These are phyloP conservation scores for Epichloe gansuensis DNA, from an alignment of 2,329 filamentous ascomycete species.

Conservation along the genomic window DNA sequence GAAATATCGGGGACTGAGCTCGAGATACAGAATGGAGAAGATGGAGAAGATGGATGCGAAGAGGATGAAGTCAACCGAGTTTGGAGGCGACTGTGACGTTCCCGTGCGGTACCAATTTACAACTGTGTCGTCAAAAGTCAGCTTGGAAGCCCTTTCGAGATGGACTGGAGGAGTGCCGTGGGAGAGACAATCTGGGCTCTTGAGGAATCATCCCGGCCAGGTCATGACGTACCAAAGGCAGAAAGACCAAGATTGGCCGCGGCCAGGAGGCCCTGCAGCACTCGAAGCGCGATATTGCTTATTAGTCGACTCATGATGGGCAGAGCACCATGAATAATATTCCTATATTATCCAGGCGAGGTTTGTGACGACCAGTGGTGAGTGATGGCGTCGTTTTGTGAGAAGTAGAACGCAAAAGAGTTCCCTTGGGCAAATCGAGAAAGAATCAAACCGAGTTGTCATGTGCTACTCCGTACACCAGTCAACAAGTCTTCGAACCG, in stretches of 20 bases:
- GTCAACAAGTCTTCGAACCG: background rate
- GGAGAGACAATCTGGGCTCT: too few relatives aligned
- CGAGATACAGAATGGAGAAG: slow-evolving; percentile 41
- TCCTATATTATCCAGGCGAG: background rate
- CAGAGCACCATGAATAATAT: background rate
- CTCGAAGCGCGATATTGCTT: slow-evolving; percentile 8
- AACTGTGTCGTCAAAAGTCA: slow-evolving; percentile 27
- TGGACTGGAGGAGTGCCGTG: too few relatives aligned
- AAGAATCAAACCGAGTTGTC: background rate
- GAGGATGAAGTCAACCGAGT: slow-evolving; percentile 46
- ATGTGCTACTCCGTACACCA: background rate
- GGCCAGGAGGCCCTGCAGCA: slow-evolving; percentile 10
- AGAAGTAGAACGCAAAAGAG: background rate
- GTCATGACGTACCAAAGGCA: slow-evolving; percentile 10
- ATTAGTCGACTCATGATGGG: slow-evolving; percentile 9
- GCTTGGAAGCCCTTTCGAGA: background rate
- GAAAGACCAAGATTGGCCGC: slow-evolving; percentile 9
- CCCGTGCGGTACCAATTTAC: slow-evolving; percentile 47
- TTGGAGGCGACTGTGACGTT: slow-evolving; percentile 41
- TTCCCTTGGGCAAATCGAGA: background rate
- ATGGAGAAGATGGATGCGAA: slow-evolving; percentile 42
- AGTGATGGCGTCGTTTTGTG: background rate
- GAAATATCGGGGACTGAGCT: slow-evolving; percentile 33
- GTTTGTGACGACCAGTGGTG: background rate
- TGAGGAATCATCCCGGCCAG: background rate